Evolutionary conservation across 2,329 filamentous ascomycete species (phyloP).

Genomic region (Colletotrichum sp.): DNA sequence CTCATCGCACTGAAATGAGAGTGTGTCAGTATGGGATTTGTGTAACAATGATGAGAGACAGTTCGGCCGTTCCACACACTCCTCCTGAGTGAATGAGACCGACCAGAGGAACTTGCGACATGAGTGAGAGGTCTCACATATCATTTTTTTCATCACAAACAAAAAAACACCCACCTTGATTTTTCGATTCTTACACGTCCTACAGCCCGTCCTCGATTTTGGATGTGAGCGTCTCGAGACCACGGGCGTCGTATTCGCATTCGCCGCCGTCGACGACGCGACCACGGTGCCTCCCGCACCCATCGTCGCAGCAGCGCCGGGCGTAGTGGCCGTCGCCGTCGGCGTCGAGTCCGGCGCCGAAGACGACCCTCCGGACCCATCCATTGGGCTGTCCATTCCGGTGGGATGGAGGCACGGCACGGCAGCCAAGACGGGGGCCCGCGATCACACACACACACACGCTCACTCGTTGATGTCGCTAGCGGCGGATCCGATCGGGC

Average conservation of each 20-base stretch:
- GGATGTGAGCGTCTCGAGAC: constrained; percentile 55
- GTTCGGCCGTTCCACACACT: not conserved
- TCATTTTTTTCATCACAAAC: not conserved
- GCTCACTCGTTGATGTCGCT: not conserved
- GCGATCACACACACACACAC: not conserved
- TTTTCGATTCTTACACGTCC: constrained; percentile 60
- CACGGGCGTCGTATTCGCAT: not conserved
- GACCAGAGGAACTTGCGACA: not conserved
- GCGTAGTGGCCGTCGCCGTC: constrained; percentile 10
- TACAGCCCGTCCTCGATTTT: constrained; percentile 59
- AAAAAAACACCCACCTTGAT: constrained; percentile 40
- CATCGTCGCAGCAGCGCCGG: not conserved
- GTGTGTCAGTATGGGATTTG: not conserved
- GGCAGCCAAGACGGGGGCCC: not conserved
- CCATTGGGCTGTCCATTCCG: constrained; percentile 19
- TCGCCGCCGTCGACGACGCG: not conserved
- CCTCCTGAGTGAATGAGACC: not conserved
- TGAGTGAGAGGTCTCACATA: not conserved
- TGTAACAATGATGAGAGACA: not conserved
- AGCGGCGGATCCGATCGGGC: not conserved
- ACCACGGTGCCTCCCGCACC: not conserved
- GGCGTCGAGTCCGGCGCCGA: constrained; percentile 17
- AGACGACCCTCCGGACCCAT: constrained; percentile 17
- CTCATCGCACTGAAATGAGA: constrained; percentile 27
- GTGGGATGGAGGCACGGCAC: not conserved